A percentile compares a stretch with the other conserved stretches of the same genome.
Conservation (phyloP, 306 rosid species). For the Castanopsis chinensis region DNA sequence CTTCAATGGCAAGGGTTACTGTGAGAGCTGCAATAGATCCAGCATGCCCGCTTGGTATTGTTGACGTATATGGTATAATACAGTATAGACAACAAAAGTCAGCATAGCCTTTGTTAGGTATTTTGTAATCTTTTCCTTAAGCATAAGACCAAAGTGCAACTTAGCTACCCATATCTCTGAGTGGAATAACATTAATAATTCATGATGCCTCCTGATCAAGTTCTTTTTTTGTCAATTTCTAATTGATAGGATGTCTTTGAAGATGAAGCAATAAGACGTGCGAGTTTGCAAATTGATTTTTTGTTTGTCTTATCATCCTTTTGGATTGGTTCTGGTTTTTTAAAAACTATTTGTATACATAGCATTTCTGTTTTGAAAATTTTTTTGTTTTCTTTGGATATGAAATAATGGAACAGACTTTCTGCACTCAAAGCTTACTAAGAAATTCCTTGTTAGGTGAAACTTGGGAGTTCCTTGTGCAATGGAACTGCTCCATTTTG, state of each 20-base stretch:
- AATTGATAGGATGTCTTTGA: background rate
- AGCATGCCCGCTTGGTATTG: background rate
- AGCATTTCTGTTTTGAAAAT: no score
- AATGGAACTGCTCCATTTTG: background rate
- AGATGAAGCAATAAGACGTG: background rate
- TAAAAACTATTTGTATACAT: no score
- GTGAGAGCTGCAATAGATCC: constrained; percentile 9
- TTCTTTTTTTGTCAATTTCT: background rate
- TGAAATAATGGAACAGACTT: background rate
- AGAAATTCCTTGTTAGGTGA: no score
- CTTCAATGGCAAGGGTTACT: constrained; percentile 1
- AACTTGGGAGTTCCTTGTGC: background rate
- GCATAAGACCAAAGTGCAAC: background rate
- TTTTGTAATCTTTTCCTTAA: background rate
- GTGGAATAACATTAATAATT: background rate
- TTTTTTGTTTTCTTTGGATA: no score
- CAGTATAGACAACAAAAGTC: background rate
- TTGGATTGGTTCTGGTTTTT: background rate
- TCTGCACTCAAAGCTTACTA: background rate
- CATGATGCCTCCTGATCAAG: background rate
- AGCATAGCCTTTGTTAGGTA: background rate
- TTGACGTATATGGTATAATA: background rate
- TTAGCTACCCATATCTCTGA: background rate
- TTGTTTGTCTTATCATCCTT: background rate
- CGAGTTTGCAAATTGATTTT: background rate